Base-by-base conservation (phyloP, 2,329 filamentous ascomycete genomes). In the Arthrobotrys conoides region DNA sequence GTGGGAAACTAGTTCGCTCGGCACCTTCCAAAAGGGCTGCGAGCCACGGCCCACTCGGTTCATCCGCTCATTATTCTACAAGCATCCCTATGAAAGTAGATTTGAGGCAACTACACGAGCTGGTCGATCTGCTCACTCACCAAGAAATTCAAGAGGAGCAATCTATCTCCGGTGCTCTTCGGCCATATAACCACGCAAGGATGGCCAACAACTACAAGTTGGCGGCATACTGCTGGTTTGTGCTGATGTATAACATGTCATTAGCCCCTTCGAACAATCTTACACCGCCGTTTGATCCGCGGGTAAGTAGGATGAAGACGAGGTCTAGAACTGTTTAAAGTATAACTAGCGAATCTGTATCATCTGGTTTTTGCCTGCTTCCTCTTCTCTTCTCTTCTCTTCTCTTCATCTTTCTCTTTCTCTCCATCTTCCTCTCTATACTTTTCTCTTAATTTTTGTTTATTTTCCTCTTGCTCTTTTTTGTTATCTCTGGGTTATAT, bases 221-320 rank as follows among this genome's bases (percentile, higher is more conserved):
- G 10, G 61, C 67, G 20, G 61, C 67, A 4, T 77, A 71, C 18
- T 77, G 67, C 30, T 77, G 73, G 73, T 71, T 77, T 44, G 59
- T 77, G n/a, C 67, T 77, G 14, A 77, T 77, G 67, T 68, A 77
- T 64, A 77, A 77, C 30, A 77, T 77, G 59, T 71, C 67, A 10
- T 59, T 71, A n/a, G 22, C 53, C 41, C 41, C 53, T 10, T 71
- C 61, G 44, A 48, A 67, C n/a, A 55, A 18, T n/a, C 27, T 24
- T 4, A 22, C 12, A n/a, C 44, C 41, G 6, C 33, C 46, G 27
- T 51, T 38, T 24, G 73, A 71, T 30, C 67, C 33, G n/a, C 55
- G 73, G 61, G 51, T 64, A 2, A 63, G 51, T 22, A 46, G 73
- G 14, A 24, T 48, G 24, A 77, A 71, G 55, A 51, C 53, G 61